These are phyloP conservation scores for Trichoderma cornu-damae DNA, from an alignment of 2,329 filamentous ascomycete species.

Conservation along the genomic window DNA sequence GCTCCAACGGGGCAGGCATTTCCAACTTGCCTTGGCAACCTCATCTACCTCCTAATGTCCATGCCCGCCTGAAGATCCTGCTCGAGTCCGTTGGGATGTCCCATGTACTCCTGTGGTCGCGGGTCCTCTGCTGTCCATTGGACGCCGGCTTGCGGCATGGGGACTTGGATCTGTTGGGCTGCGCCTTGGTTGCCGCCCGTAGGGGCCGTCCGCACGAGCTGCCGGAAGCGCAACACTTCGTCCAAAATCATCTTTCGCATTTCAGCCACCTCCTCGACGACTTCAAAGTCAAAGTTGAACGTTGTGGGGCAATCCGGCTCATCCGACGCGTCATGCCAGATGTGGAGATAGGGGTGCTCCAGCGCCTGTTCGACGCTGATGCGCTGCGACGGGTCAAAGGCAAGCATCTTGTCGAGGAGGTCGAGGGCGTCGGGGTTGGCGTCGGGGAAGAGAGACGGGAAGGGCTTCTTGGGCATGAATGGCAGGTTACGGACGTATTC, in stretches of 20 bases:
- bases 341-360: conserved; percentile 92
- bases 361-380: conserved; percentile 93
- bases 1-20: not conserved
- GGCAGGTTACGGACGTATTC: conserved; percentile 97
- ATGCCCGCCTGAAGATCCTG: conserved; percentile 52
- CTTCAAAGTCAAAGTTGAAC: conserved; percentile 97
- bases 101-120: conserved; percentile 53
- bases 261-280: conserved; percentile 88
- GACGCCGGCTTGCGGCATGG: conserved; percentile 45
- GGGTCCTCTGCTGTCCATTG: conserved; percentile 59
- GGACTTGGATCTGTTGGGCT: conserved; percentile 43
- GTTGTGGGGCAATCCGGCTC: conserved; percentile 89
- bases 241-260: conserved; percentile 97
- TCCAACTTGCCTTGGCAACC: not conserved
- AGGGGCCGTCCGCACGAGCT: conserved; percentile 50
- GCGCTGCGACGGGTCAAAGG: conserved; percentile 89
- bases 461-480: conserved; percentile 89
- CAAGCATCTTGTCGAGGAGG: conserved; percentile 92
- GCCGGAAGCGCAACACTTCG: conserved; percentile 85
- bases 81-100: conserved; percentile 48
- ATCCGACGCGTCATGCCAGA: conserved; percentile 97
- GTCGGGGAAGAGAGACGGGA: conserved; percentile 81
- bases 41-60: conserved; percentile 28
- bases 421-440: conserved; percentile 96
- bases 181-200: conserved; percentile 32